Evolutionary conservation across 768 basidiomycete genomes (phyloP), one percentile per base, ranked within the genome.

Genomic region (Sutorius australiensis): DNA sequence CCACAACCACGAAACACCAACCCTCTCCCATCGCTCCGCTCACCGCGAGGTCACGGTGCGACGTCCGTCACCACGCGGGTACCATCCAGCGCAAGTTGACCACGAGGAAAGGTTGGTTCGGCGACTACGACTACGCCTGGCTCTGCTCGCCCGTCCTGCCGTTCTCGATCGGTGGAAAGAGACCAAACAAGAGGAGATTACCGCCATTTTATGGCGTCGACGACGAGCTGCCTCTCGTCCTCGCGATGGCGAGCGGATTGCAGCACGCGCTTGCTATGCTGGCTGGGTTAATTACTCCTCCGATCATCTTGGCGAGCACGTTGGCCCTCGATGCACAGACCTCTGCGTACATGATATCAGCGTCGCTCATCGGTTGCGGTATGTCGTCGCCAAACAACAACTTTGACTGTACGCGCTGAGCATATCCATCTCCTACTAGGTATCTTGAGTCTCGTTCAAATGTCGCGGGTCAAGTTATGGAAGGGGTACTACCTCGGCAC

Each of bases 231-330:
- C 91, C 90, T 2, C 76, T 91, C 30, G 58, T 85, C 5, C 77
- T 92, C 16, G 87, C 89, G 1, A 80, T 91, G 31, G 75, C 86
- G 1, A 82, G 81, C 56, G 90, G 91, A 0, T 72, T 87, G 14
- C 86, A 87, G 61, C 88, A 90, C 62, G 80, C 86, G 2, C 80
- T 91, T 10, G 88, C 87, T 2, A 92, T 92, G 89, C 77, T 90
- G 14, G 88, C 87, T 2, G 89, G 87, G 3, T 73, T 90, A 39
- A 89, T 92, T 60, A 88, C 87, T 0, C 91, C 89, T 0, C 89
- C 91, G 1, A 91, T 91, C 60, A 87, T 90, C 53, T 84, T 92
- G 59, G 81, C 87, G 1, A 80, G 78, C 47, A 66, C 81, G 5
- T 69, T 92, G 34, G 81, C 71, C 53, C 70, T 91, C 17, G 82